A percentile compares a stretch with the other conserved stretches of the same genome.
These are phyloP conservation scores for Arctium minus DNA, from an alignment of 129 eudicot genomes.

Conservation along the genomic window DNA sequence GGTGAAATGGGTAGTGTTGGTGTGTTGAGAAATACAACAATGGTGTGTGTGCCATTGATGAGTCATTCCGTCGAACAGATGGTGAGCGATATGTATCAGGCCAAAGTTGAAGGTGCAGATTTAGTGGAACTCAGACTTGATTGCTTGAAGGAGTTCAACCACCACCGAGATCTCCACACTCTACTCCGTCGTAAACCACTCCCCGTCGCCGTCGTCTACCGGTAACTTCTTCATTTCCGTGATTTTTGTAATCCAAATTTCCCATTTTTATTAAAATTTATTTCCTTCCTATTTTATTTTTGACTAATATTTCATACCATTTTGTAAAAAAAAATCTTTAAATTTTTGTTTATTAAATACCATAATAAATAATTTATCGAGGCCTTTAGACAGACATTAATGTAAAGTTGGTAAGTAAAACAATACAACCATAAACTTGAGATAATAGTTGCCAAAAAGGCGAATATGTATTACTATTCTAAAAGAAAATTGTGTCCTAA, in stretches of 20 bases:
- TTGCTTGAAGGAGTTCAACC: conserved; percentile 32
- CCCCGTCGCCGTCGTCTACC: conserved; percentile 41
- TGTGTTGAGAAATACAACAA: conserved; percentile 39
- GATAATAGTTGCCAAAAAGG: too few relatives aligned
- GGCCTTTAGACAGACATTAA: too few relatives aligned
- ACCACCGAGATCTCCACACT: conserved; percentile 31
- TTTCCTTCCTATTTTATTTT: neutral
- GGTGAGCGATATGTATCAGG: conserved; percentile 51
- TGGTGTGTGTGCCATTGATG: conserved; percentile 67
- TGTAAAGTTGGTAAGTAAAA: too few relatives aligned
- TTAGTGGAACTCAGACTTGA: conserved; percentile 62
- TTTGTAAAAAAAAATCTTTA: neutral
- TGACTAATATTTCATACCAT: neutral
- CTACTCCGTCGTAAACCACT: conserved; percentile 46
- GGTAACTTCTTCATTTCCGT: conserved; percentile 33
- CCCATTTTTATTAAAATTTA: too few relatives aligned
- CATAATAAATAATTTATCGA: too few relatives aligned
- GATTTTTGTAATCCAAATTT: neutral
- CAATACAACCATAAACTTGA: too few relatives aligned
- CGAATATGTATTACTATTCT: too few relatives aligned
- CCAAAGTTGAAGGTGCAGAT: conserved; percentile 66
- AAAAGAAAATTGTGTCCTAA: too few relatives aligned
- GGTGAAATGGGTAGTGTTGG: conserved; percentile 52
- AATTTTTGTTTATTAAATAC: too few relatives aligned
- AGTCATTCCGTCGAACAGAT: conserved; percentile 46